Conservation (phyloP, 2,329 filamentous ascomycete species). For the Didymella pomorum region DNA sequence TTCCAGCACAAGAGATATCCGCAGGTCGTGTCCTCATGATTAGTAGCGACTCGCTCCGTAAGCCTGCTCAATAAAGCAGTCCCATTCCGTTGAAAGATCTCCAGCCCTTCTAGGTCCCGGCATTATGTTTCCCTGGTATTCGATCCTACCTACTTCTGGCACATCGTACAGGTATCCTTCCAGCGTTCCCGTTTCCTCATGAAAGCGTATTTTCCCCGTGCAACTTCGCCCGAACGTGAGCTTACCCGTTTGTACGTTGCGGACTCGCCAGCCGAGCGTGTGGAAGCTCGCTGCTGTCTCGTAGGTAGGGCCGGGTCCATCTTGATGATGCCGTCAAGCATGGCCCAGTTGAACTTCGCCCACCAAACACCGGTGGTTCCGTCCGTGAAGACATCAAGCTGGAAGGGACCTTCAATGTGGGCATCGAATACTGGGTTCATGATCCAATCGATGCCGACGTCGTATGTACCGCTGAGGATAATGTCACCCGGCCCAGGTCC, state of each 20-base stretch:
- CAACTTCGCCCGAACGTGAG: not conserved
- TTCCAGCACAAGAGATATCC: too few species aligned
- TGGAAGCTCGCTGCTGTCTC: not conserved
- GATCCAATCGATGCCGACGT: not conserved
- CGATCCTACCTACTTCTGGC: not conserved
- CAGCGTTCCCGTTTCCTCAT: not conserved
- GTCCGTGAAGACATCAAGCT: not conserved
- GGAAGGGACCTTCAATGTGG: not conserved
- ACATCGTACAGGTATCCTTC: not conserved
- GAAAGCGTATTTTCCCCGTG: not conserved
- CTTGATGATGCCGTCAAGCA: not conserved
- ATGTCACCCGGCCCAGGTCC: not conserved
- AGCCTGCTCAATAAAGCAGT: not conserved
- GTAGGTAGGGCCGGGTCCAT: not conserved
- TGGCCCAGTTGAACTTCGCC: not conserved
- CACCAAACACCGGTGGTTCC: not conserved
- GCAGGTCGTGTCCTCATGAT: not conserved
- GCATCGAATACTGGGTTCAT: not conserved
- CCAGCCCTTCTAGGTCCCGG: not conserved
- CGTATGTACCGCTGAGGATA: not conserved
- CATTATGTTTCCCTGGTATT: not conserved
- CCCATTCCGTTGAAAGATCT: not conserved
- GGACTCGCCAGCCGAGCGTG: not conserved
- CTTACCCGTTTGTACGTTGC: not conserved
- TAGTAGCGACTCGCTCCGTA: not conserved